phyloP scores from a whole-genome alignment of 495 filamentous ascomycete genomes.

The Xylaria venustula region DNA sequence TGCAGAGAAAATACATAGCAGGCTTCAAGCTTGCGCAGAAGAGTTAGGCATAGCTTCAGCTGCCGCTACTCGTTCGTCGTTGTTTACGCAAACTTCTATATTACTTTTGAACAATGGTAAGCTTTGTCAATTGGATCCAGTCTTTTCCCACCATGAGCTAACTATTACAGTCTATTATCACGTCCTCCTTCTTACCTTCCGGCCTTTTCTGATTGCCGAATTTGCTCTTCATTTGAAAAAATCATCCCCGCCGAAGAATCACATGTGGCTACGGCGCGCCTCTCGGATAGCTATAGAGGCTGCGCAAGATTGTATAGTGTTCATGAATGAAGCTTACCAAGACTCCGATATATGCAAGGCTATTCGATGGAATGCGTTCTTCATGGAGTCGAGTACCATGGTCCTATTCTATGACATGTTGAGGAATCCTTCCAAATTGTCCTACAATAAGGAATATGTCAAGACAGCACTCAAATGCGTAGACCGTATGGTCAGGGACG shows the following conservation, averaged over 20 bases:
- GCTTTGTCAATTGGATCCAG: not conserved
- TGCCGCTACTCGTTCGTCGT: not conserved
- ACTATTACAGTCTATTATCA: slow-evolving; percentile 40
- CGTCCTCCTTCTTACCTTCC: slow-evolving; percentile 42
- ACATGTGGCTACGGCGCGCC: not conserved
- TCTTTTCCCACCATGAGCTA: not conserved
- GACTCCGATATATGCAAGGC: not conserved
- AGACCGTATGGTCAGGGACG: slow-evolving; percentile 19
- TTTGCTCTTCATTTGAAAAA: not conserved
- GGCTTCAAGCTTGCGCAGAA: slow-evolving; percentile 33
- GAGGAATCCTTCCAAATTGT: slow-evolving; percentile 2
- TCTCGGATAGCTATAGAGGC: not conserved
- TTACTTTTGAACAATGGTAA: not conserved
- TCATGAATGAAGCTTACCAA: not conserved
- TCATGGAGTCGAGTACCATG: not conserved
- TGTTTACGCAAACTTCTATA: not conserved
- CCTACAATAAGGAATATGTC: not conserved
- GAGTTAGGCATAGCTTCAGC: not conserved
- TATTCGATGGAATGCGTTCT: not conserved
- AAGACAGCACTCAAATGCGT: not conserved
- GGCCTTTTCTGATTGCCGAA: slow-evolving; percentile 40
- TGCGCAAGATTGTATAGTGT: not conserved
- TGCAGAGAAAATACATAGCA: slow-evolving; percentile 38
- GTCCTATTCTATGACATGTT: not conserved
- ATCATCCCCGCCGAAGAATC: too few species aligned